Conservation (phyloP, 805 yeast species). For the Starmerella apicola region DNA sequence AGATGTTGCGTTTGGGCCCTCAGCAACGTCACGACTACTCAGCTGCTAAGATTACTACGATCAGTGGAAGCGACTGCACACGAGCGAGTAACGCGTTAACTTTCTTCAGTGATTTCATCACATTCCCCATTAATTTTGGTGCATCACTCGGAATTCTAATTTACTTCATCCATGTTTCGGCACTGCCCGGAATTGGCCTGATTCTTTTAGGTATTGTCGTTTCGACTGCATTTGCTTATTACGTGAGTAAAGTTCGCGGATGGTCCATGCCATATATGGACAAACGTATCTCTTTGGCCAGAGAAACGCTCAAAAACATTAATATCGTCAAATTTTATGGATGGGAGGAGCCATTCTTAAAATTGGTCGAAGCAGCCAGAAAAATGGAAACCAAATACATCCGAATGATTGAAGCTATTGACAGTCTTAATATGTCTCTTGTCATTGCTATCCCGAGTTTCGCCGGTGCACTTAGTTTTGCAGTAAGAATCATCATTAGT, state of each 20-base stretch:
- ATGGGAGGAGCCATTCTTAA: slow-evolving; percentile 73
- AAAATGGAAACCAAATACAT: slow-evolving; percentile 10
- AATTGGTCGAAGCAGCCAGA: slow-evolving; percentile 29
- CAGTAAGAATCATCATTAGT: slow-evolving; percentile 10
- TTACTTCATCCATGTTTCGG: slow-evolving; percentile 56
- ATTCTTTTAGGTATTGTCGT: slow-evolving; percentile 25
- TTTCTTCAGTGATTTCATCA: slow-evolving; percentile 7
- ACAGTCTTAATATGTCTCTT: slow-evolving; percentile 8
- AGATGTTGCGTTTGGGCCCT: slow-evolving; percentile 51
- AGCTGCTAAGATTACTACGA: slow-evolving; percentile 56
- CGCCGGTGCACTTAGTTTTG: slow-evolving; percentile 15
- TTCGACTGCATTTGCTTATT: slow-evolving; percentile 27
- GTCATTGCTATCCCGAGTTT: slow-evolving; percentile 13
- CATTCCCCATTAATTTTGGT: slow-evolving; percentile 10
- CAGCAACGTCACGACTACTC: slow-evolving; percentile 49
- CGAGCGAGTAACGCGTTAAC: slow-evolving; percentile 44
- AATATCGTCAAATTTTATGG: slow-evolving; percentile 76
- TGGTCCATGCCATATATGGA: slow-evolving; percentile 43
- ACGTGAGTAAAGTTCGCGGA: slow-evolving; percentile 12
- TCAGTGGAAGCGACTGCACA: slow-evolving; percentile 69
- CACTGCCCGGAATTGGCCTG: slow-evolving; percentile 57
- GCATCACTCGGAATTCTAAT: slow-evolving; percentile 52
- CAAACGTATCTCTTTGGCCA: slow-evolving; percentile 55
- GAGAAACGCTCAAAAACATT: slow-evolving; percentile 64
- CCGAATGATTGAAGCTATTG: slow-evolving; percentile 10